Evolutionary conservation across 805 yeast species (phyloP).

Genomic region (Teunomyces panamensis): DNA sequence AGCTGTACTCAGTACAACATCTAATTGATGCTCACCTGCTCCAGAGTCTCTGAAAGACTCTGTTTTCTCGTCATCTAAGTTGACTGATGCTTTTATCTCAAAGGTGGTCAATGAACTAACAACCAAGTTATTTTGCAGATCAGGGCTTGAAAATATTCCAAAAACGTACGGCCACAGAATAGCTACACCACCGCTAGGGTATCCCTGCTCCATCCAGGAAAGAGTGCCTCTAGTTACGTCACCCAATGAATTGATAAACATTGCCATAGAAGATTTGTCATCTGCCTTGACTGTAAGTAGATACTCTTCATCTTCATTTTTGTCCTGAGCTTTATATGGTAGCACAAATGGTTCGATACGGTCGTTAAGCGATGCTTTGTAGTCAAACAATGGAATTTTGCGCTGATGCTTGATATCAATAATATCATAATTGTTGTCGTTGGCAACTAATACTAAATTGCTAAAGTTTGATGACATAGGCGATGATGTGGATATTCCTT

Average conservation of each 20-base stretch:
- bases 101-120: slow-evolving; percentile 26
- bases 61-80: not conserved
- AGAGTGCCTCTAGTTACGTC: slow-evolving; percentile 43
- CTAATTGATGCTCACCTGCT: not conserved
- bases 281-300: slow-evolving; percentile 35
- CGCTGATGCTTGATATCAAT: slow-evolving; percentile 32
- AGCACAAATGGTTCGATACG: slow-evolving; percentile 21
- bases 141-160: slow-evolving; percentile 20
- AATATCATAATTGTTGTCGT: slow-evolving; percentile 31
- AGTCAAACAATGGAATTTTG: slow-evolving; percentile 36
- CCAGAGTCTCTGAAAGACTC: not conserved
- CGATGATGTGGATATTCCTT: slow-evolving; percentile 27
- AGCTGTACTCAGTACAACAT: not conserved
- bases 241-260: slow-evolving; percentile 38
- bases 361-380: slow-evolving; percentile 10
- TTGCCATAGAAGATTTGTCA: slow-evolving; percentile 32
- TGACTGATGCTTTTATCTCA: slow-evolving; percentile 10
- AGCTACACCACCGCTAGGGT: slow-evolving; percentile 31
- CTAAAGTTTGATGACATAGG: slow-evolving; percentile 25
- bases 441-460: slow-evolving; percentile 33
- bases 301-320: slow-evolving; percentile 23
- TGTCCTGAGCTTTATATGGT: slow-evolving; percentile 14
- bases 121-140: slow-evolving; percentile 11
- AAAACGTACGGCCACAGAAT: slow-evolving; percentile 37
- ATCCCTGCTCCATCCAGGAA: slow-evolving; percentile 35